Evolutionary conservation across 805 yeast genomes (phyloP).

Genomic region (Metschnikowia lochheadii): DNA sequence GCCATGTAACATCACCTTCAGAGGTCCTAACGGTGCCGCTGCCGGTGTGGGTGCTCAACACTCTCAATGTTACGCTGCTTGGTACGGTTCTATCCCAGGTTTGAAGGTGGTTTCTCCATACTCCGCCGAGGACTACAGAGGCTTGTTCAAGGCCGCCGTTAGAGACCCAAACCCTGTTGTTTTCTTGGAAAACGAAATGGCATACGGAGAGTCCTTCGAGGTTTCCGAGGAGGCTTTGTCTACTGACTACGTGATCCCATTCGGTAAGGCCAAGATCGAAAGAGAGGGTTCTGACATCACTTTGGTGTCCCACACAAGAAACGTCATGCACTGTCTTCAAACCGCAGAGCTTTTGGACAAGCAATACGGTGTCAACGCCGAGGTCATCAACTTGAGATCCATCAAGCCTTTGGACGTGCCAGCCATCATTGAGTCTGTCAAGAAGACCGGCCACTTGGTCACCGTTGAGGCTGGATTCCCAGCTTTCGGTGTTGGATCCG

Average conservation of each 20-base stretch:
- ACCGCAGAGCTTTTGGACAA: slow-evolving; percentile 86
- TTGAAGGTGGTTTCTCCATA: slow-evolving; percentile 94
- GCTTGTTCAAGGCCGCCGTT: slow-evolving; percentile 91
- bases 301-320: slow-evolving; percentile 87
- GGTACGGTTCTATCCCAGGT: slow-evolving; percentile 99
- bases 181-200: slow-evolving; percentile 90
- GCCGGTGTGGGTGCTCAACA: slow-evolving; percentile 99
- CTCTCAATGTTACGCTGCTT: slow-evolving; percentile 94
- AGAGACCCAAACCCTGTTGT: slow-evolving; percentile 99
- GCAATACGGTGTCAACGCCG: slow-evolving; percentile 84
- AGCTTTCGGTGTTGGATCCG: slow-evolving; percentile 97
- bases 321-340: slow-evolving; percentile 77
- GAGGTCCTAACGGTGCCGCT: slow-evolving; percentile 99
- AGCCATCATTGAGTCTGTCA: slow-evolving; percentile 79
- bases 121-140: slow-evolving; percentile 93
- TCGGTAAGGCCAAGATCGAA: slow-evolving; percentile 95
- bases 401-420: slow-evolving; percentile 95
- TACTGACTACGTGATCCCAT: slow-evolving; percentile 86
- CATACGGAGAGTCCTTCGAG: slow-evolving; percentile 89
- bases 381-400: slow-evolving; percentile 92
- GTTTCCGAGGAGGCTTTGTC: slow-evolving; percentile 85
- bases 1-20: slow-evolving; percentile 93
- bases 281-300: slow-evolving; percentile 88
- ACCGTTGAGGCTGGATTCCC: slow-evolving; percentile 98
- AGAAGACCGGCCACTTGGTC: slow-evolving; percentile 94